phyloP scores from a whole-genome alignment of 257 asterid species.

The Plantago ovata region DNA sequence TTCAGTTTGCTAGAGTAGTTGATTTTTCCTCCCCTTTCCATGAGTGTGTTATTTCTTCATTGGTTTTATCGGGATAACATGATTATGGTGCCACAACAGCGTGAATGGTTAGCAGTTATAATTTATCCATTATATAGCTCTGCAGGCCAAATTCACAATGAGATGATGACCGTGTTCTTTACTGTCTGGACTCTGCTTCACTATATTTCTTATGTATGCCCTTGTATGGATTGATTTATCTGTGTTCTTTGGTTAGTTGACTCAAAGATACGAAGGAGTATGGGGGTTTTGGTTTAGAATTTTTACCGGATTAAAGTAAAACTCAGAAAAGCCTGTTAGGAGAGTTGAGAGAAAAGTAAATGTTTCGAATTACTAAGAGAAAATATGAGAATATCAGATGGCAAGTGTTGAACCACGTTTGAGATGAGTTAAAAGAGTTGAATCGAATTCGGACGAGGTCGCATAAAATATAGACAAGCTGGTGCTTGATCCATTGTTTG shows the following conservation, averaged over 20 bases:
- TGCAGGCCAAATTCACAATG: background rate
- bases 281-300: background rate
- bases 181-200: background rate
- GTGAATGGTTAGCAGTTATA: too few relatives aligned
- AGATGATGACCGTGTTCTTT: background rate
- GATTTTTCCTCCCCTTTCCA: background rate
- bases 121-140: background rate
- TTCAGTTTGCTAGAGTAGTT: background rate
- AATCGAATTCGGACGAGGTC: background rate
- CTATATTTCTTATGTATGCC: background rate
- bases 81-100: background rate
- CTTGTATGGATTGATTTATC: background rate
- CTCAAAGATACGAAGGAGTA: background rate
- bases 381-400: too few relatives aligned
- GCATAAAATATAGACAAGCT: too few relatives aligned
- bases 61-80: background rate
- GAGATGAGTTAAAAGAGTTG: background rate
- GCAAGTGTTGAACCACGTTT: too few relatives aligned
- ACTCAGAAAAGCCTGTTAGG: too few relatives aligned
- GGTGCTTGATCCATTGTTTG: too few relatives aligned
- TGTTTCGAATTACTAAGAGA: too few relatives aligned
- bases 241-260: background rate
- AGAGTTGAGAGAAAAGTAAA: too few relatives aligned
- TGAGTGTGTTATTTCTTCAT: background rate
- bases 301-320: too few relatives aligned